Conservation (phyloP, 2,329 filamentous ascomycete genomes). For the Zymoseptoria crescenta region DNA sequence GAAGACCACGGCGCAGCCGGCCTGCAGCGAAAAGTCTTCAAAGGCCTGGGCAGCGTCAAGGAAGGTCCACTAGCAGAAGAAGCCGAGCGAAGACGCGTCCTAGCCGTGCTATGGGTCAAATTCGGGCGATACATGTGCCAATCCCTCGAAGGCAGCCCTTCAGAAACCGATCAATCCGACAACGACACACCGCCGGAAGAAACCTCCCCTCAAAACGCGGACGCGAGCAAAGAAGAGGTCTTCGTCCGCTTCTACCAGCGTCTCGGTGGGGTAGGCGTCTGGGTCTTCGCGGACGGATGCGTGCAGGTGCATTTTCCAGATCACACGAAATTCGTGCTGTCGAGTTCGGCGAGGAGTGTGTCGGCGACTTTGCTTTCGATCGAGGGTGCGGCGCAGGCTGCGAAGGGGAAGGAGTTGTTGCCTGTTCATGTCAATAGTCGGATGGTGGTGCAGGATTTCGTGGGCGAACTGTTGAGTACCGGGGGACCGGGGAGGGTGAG, state of each 20-base stretch:
- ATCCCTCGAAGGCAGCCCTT: slow-evolving; percentile 35
- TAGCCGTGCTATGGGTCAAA: slow-evolving; percentile 55
- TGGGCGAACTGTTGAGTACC: slow-evolving; percentile 64
- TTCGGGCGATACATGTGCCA: slow-evolving; percentile 63
- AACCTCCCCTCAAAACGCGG: slow-evolving; percentile 26
- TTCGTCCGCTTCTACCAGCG: slow-evolving; percentile 76
- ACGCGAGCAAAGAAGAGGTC: slow-evolving; percentile 30
- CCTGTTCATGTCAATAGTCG: slow-evolving; percentile 63
- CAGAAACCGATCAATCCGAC: slow-evolving; percentile 24
- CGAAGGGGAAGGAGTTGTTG: slow-evolving; percentile 51
- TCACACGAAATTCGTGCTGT: slow-evolving; percentile 76
- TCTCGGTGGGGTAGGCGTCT: slow-evolving; percentile 72
- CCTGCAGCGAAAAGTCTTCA: slow-evolving; percentile 51
- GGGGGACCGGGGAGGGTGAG: slow-evolving; percentile 32
- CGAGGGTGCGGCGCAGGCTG: slow-evolving; percentile 60
- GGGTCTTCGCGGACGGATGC: slow-evolving; percentile 73
- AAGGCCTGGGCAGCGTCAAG: slow-evolving; percentile 33
- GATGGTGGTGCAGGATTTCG: slow-evolving; percentile 61
- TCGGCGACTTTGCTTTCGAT: slow-evolving; percentile 69
- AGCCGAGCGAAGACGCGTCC: slow-evolving; percentile 45
- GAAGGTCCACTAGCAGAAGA: slow-evolving; percentile 24
- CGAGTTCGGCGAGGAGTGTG: slow-evolving; percentile 64
- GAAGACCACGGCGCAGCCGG: slow-evolving; percentile 62
- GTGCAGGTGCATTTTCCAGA: slow-evolving; percentile 83
- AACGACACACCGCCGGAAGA: not conserved